A percentile compares a stretch with the other conserved stretches of the same genome.
Conservation (phyloP, 495 filamentous ascomycete genomes). For the Penicillium steckii region DNA sequence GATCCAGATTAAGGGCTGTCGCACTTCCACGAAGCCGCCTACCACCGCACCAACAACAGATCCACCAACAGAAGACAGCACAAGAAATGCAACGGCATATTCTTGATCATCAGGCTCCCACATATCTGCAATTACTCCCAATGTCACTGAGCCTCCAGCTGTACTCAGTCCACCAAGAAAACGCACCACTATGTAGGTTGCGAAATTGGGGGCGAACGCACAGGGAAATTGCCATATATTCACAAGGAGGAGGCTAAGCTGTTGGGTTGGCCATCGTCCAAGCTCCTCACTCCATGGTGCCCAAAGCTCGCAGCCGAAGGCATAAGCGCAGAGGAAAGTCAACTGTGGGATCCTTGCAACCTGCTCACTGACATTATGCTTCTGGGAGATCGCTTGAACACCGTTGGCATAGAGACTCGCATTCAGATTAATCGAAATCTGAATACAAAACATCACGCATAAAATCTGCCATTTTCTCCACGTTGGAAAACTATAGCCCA, state of each 20-base stretch:
- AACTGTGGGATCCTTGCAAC: constrained; percentile 63
- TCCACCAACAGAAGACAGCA: constrained; percentile 73
- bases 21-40: constrained; percentile 70
- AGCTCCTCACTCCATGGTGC: constrained; percentile 80
- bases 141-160: constrained; percentile 75
- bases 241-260: constrained; percentile 65
- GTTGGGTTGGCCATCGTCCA: constrained; percentile 69
- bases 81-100: constrained; percentile 67
- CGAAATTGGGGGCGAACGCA: constrained; percentile 67
- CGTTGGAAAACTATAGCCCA: too few relatives aligned
- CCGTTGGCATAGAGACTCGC: too few relatives aligned
- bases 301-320: constrained; percentile 81
- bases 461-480: too few relatives aligned
- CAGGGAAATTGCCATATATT: constrained; percentile 76
- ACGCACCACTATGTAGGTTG: constrained; percentile 63
- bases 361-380: constrained; percentile 53
- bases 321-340: constrained; percentile 71
- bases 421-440: too few relatives aligned
- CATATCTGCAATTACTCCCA: constrained; percentile 81
- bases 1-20: constrained; percentile 67
- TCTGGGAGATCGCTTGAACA: too few relatives aligned
- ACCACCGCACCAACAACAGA: constrained; percentile 76
- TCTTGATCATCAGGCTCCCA: constrained; percentile 68
- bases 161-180: constrained; percentile 68
- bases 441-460: too few relatives aligned